phyloP scores from a whole-genome alignment of 139 green algal genomes.

The Deuterostichococcus epilithicus region DNA sequence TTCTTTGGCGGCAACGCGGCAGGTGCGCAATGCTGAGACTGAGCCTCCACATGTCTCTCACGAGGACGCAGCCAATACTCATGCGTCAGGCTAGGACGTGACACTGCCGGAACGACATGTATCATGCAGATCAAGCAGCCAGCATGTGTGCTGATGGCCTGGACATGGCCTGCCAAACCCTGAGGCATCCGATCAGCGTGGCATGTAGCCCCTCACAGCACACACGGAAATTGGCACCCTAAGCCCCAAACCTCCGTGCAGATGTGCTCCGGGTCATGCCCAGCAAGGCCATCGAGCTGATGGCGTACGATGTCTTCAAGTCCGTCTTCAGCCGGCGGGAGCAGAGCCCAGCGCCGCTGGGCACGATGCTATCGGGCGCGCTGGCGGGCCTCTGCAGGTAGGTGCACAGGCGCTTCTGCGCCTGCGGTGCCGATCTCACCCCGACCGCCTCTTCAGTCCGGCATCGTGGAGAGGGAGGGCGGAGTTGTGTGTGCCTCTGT shows the following conservation, averaged over 20 bases:
- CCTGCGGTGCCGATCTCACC: not conserved
- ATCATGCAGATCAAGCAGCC: too few species aligned
- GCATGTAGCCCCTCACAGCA: too few species aligned
- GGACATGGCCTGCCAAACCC: too few species aligned
- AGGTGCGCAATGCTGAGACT: not conserved
- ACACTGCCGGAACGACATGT: too few species aligned
- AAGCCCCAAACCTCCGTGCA: not conserved
- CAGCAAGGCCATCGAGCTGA: slow-evolving; percentile 35
- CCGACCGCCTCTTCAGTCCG: too few species aligned
- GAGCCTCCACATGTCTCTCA: too few species aligned
- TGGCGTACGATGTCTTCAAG: slow-evolving; percentile 39
- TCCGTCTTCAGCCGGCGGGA: not conserved
- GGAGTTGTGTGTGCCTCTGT: too few species aligned
- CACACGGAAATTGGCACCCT: slow-evolving; percentile 1
- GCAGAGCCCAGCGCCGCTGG: not conserved
- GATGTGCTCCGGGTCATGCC: slow-evolving; percentile 40
- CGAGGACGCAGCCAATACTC: too few species aligned
- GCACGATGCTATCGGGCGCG: slow-evolving; percentile 2
- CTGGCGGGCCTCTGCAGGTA: slow-evolving; percentile 3
- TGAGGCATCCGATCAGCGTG: too few species aligned
- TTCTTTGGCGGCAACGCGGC: slow-evolving; percentile 31
- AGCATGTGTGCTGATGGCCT: too few species aligned
- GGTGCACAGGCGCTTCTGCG: not conserved
- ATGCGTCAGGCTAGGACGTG: too few species aligned
- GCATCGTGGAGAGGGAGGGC: too few species aligned